Conservation (phyloP, 768 basidiomycete species). For the Rhodotorula taiwanensis region DNA sequence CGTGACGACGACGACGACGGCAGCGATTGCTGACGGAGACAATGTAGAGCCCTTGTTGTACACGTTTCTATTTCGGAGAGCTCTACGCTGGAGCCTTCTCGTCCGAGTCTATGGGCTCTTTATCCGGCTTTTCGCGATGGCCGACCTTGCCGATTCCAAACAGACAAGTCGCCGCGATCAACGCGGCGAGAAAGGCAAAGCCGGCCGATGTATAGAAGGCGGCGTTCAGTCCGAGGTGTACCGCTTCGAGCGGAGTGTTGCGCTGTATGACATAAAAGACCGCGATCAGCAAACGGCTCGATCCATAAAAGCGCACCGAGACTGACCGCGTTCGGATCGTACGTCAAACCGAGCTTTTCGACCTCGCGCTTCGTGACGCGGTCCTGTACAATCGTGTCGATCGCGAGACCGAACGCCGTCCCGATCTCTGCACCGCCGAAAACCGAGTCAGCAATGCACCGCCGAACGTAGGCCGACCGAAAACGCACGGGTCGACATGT, state of each 20-base stretch:
- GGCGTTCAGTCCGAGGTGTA: constrained; percentile 3
- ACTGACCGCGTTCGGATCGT: constrained; percentile 14
- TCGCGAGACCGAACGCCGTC: constrained; percentile 8
- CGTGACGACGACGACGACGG: too few species aligned
- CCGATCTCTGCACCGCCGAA: constrained; percentile 5
- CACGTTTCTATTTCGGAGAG: too few species aligned
- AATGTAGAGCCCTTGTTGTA: too few species aligned
- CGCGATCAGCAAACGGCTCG: too few species aligned
- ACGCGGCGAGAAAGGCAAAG: constrained; percentile 3
- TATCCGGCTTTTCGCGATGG: constrained; percentile 4
- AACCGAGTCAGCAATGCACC: neutral
- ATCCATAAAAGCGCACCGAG: neutral
- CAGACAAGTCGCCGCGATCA: neutral
- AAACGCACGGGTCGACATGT: constrained; percentile 8
- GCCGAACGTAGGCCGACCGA: neutral
- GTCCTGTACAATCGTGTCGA: constrained; percentile 23
- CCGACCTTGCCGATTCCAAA: constrained; percentile 15
- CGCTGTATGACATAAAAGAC: neutral
- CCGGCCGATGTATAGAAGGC: constrained; percentile 13
- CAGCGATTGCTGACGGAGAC: too few species aligned
- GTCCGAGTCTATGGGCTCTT: too few species aligned
- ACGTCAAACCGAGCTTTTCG: constrained; percentile 3
- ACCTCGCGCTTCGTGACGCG: neutral
- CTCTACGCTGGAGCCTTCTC: neutral
- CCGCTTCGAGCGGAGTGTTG: neutral